Evolutionary conservation across 495 filamentous ascomycete genomes (phyloP), one percentile per base, ranked within the genome.

Genomic region (Eremomyces bilateralis): DNA sequence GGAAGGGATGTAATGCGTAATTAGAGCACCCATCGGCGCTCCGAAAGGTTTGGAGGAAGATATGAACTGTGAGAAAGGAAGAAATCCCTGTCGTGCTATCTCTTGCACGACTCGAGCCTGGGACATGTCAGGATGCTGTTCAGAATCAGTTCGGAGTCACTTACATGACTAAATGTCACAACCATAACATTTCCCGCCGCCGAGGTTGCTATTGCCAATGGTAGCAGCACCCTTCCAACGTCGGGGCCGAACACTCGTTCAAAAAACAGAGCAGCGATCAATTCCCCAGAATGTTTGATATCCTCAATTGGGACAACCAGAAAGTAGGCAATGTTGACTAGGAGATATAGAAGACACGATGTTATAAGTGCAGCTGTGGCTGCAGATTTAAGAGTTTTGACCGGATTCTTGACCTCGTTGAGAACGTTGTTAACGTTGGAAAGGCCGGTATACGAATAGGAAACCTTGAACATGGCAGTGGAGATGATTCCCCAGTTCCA

Each of bases 131-230:
- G 27, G 12, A 21, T 2, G 24, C 13, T 27, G 24, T 27, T 27
- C 24, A 27, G 13, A 27, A 27, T 27, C 6, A 13, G 24, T 27
- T 6, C n/a, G 16, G 1, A 12, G 4, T 33, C 8, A 41, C 36
- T 30, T 20, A 35, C 16, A 21, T 25, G 21, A 6, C 24, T 38
- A 48, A 76, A 81, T 4, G 73, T 76, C 4, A 78, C 74, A 1
- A 80, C 73, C 71, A 83, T 79, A 1, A 81, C 71, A 47, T 81
- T 81, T 0, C 76, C 76, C 0, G 63, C 67, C 0, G 71, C 75
- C 0, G 71, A 76, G 12, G 72, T 53, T 0, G 74, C 75, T 32
- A 82, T 65, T 10, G 71, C 64, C 6, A 76, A 44, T 2, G 73
- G 69, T 15, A 80, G 53, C 13, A 80, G 46, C 15, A 52, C 55